Evolutionary conservation across 352 stramenopile genomes (phyloP), one percentile per base, ranked within the genome.

Genomic region (Achlya hypogyna): DNA sequence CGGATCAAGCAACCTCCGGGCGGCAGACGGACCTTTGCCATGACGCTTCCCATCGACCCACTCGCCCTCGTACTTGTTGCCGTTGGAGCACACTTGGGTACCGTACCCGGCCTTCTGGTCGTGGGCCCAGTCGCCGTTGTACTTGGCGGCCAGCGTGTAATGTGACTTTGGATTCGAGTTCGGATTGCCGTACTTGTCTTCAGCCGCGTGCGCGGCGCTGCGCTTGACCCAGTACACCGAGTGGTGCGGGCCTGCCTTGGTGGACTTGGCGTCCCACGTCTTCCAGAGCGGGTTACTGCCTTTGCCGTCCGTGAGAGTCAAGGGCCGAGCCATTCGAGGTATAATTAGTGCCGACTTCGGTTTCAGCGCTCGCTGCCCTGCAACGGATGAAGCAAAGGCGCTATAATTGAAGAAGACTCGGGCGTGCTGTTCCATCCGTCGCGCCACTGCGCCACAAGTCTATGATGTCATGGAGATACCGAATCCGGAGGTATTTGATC

Each of bases 91-190:
- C 35, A 93, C 65, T 40, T 96, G 87, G 29, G 81, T 89, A 12
- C 95, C 95, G 64, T 91, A 90, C 6, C 95, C 95, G 74, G 98
- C 88, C 71, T 97, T 96, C 68, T 91, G 81, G 52, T 97, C 95
- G 51, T 94, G 76, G 60, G 87, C 86, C 93, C 93, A 98, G 69
- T 97, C 79, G 27, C 95, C 94, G 53, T 95, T 96, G 78, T 98
- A 94, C 69, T 91, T 93, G 42, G 80, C 81, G 28, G 81, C 64
- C 42, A 89, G 54, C 27, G 80, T 79, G 49, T 89, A 92, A 58
- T 43, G 80, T 74, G 45, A 71, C 65, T 27, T 62, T 6, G 49
- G 49, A 25, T 43, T 78, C 63, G 16, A 28, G 32, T 58, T 68
- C 3, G 60, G 25, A 51, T 54, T 31, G n/a, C 67, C 69, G 73